Evolutionary conservation across 495 filamentous ascomycete genomes (phyloP).

Genomic region (Elasticomyces elasticus): DNA sequence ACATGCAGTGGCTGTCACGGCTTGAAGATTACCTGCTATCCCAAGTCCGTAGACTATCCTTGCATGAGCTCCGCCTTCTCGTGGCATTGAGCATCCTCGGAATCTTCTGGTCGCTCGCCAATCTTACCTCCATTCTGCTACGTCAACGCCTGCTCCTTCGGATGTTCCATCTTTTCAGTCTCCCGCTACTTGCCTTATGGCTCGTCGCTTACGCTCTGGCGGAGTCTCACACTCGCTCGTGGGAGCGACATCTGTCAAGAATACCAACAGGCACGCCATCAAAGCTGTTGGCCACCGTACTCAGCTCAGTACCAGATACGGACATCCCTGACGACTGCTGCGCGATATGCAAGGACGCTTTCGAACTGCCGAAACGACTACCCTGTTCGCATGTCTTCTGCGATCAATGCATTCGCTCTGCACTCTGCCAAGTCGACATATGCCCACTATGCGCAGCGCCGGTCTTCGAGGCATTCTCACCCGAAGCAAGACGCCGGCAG

Average conservation of each 20-base stretch:
- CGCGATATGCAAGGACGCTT: background rate
- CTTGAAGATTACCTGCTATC: too few relatives aligned
- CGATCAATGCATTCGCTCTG: background rate
- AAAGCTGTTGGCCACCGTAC: background rate
- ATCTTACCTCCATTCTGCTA: too few relatives aligned
- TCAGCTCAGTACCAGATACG: background rate
- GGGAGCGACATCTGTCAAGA: background rate
- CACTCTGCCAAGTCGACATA: background rate
- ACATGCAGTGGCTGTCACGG: too few relatives aligned
- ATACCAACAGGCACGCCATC: background rate
- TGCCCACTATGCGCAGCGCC: background rate
- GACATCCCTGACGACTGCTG: background rate
- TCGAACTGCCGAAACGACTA: background rate
- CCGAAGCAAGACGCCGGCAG: background rate
- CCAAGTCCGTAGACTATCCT: too few relatives aligned
- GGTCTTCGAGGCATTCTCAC: background rate
- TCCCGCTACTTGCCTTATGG: background rate
- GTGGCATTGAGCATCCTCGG: too few relatives aligned
- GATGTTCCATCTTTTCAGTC: too few relatives aligned
- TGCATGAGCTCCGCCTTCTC: too few relatives aligned
- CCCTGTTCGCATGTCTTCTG: background rate
- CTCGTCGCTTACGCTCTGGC: background rate
- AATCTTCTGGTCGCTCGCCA: too few relatives aligned
- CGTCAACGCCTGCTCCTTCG: too few relatives aligned
- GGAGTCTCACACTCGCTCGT: background rate